phyloP scores from a whole-genome alignment of 2,329 filamentous ascomycete species.

The Rhinocladiella mackenziei region DNA sequence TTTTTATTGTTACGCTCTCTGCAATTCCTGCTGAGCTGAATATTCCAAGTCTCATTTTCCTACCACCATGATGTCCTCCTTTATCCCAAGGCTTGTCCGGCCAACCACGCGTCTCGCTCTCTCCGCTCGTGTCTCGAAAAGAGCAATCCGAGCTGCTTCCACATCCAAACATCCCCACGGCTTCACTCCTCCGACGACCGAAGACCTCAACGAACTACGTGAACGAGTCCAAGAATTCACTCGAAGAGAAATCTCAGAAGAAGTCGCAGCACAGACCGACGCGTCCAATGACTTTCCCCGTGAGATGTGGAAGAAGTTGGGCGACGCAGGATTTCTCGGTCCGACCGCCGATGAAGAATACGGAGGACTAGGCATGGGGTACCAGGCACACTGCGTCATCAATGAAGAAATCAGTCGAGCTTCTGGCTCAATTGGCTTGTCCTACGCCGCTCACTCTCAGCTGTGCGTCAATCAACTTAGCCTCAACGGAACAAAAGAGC shows the following conservation, averaged over 20 bases:
- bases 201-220: conserved; percentile 74
- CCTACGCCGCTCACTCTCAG: conserved; percentile 93
- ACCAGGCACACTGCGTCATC: conserved; percentile 92
- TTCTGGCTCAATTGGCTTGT: conserved; percentile 74
- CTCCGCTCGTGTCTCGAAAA: background rate
- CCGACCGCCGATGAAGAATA: conserved; percentile 91
- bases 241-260: conserved; percentile 79
- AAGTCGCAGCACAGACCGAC: conserved; percentile 79
- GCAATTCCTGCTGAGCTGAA: no score
- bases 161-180: conserved; percentile 67
- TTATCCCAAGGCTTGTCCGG: conserved; percentile 10
- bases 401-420: conserved; percentile 93
- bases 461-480: conserved; percentile 95
- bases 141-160: conserved; percentile 22
- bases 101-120: conserved; percentile 1
- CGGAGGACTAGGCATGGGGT: conserved; percentile 85
- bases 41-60: no score
- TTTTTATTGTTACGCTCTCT: no score
- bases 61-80: conserved; percentile 11
- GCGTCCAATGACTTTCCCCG: conserved; percentile 80
- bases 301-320: conserved; percentile 90
- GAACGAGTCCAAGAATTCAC: conserved; percentile 86
- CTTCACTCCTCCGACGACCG: conserved; percentile 62
- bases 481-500: conserved; percentile 74
- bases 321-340: conserved; percentile 83